Evolutionary conservation across 1,284 basidiomycete genomes (phyloP).

Genomic region (Rhizoctonia solani): DNA sequence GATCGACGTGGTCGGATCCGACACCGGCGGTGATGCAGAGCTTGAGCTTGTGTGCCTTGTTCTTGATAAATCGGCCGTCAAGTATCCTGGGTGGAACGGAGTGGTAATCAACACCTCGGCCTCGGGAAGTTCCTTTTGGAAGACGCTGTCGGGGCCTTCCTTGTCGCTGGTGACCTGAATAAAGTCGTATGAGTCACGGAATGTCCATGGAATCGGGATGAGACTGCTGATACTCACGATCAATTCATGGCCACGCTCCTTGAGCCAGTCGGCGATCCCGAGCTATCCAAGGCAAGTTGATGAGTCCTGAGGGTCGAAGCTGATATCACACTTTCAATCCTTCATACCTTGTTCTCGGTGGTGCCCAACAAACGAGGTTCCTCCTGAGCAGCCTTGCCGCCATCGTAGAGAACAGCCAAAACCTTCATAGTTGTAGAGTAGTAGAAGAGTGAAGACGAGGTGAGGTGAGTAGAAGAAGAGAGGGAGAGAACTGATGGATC

Average conservation of each 20-base stretch:
- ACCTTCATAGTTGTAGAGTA: conserved; percentile 53
- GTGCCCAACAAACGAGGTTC: conserved; percentile 89
- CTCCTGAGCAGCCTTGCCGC: conserved; percentile 70
- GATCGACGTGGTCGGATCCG: conserved; percentile 91
- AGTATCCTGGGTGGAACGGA: conserved; percentile 91
- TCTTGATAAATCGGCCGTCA: conserved; percentile 32
- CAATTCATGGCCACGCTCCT: conserved; percentile 76
- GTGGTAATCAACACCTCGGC: conserved; percentile 85
- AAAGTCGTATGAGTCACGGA: conserved; percentile 38
- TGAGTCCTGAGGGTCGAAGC: not conserved
- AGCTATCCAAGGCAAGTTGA: conserved; percentile 52
- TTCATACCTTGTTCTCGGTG: conserved; percentile 77
- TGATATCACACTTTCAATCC: not conserved
- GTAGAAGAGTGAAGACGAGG: not conserved
- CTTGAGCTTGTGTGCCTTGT: conserved; percentile 87
- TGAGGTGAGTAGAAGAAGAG: not conserved
- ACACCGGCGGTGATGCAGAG: conserved; percentile 93
- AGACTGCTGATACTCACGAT: conserved; percentile 50
- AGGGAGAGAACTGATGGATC: not conserved
- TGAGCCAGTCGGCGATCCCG: conserved; percentile 72
- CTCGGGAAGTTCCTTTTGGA: conserved; percentile 88
- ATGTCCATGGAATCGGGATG: not conserved
- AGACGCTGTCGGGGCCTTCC: conserved; percentile 82
- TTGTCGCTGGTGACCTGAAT: conserved; percentile 80
- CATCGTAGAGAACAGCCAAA: conserved; percentile 80